Conservation (phyloP, 2,329 filamentous ascomycete genomes). For the Neurospora sp. region DNA sequence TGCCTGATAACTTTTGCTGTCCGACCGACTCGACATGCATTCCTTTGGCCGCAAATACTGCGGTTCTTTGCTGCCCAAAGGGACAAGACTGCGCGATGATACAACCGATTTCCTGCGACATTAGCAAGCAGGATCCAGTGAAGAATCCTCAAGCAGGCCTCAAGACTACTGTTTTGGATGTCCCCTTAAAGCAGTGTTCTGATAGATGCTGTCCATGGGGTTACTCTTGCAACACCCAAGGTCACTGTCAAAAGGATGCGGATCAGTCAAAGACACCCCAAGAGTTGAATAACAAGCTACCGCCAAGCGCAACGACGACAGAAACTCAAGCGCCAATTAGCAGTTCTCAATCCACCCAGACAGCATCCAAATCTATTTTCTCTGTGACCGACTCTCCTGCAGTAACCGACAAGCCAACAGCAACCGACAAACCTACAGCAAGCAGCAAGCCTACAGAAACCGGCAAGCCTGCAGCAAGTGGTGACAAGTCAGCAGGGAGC, state of each 20-base stretch:
- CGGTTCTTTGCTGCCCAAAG: slow-evolving; percentile 60
- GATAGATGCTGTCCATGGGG: slow-evolving; percentile 62
- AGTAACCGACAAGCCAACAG: background rate
- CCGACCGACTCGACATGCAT: slow-evolving; percentile 42
- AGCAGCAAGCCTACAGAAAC: background rate
- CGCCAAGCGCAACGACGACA: slow-evolving; percentile 14
- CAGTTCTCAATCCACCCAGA: background rate
- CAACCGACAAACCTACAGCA: background rate
- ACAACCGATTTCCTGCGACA: slow-evolving; percentile 53
- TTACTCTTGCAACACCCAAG: slow-evolving; percentile 47
- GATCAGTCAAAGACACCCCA: slow-evolving; percentile 30
- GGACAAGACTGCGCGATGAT: slow-evolving; percentile 50
- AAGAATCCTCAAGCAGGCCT: slow-evolving; percentile 47
- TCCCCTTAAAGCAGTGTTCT: slow-evolving; percentile 48
- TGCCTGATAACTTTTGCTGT: slow-evolving; percentile 62
- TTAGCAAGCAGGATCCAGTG: slow-evolving; percentile 49
- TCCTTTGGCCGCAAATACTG: slow-evolving; percentile 52
- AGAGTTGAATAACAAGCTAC: slow-evolving; percentile 12
- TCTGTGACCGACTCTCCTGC: background rate
- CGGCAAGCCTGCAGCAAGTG: background rate
- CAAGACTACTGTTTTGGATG: slow-evolving; percentile 54
- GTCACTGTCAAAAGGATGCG: slow-evolving; percentile 39
- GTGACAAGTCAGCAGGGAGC: background rate
- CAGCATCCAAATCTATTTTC: background rate
- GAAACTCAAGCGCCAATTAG: slow-evolving; percentile 10